phyloP scores from a whole-genome alignment of 352 stramenopile genomes.

The Globisporangium barbulae region DNA sequence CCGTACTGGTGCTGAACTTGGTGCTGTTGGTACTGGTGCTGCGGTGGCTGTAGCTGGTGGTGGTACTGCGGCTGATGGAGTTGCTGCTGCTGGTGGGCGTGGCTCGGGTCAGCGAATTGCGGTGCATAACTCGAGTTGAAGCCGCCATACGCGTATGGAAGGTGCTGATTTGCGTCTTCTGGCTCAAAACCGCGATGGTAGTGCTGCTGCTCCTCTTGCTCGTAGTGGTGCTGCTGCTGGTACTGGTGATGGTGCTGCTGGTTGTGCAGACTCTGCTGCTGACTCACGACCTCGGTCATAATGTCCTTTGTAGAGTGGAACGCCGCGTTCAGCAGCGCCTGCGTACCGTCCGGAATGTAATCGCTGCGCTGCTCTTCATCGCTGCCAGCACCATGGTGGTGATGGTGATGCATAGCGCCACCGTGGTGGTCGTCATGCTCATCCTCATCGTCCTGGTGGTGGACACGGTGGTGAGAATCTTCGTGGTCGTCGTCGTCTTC shows the following conservation, averaged over 20 bases:
- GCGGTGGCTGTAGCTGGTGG: conserved; percentile 12
- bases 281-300: conserved; percentile 64
- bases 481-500: conserved; percentile 15
- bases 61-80: conserved; percentile 6
- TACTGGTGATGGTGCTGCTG: conserved; percentile 24
- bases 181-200: conserved; percentile 64
- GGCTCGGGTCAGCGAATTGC: conserved; percentile 25
- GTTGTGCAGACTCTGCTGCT: conserved; percentile 29
- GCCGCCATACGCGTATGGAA: conserved; percentile 28
- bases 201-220: conserved; percentile 21
- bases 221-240: conserved; percentile 25
- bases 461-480: neutral
- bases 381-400: conserved; percentile 18
- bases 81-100: conserved; percentile 18
- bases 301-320: conserved; percentile 75
- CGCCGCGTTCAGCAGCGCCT: conserved; percentile 60
- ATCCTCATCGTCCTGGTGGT: conserved; percentile 13
- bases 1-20: conserved; percentile 32
- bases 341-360: conserved; percentile 54
- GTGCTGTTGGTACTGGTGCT: conserved; percentile 15
- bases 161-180: conserved; percentile 44
- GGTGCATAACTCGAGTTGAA: conserved; percentile 20
- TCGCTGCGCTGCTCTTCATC: conserved; percentile 23
- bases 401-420: conserved; percentile 16
- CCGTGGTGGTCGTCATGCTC: conserved; percentile 16